Evolutionary conservation across 2,329 filamentous ascomycete genomes (phyloP), one percentile per base, ranked within the genome.

Genomic region (Penicillium sp.): DNA sequence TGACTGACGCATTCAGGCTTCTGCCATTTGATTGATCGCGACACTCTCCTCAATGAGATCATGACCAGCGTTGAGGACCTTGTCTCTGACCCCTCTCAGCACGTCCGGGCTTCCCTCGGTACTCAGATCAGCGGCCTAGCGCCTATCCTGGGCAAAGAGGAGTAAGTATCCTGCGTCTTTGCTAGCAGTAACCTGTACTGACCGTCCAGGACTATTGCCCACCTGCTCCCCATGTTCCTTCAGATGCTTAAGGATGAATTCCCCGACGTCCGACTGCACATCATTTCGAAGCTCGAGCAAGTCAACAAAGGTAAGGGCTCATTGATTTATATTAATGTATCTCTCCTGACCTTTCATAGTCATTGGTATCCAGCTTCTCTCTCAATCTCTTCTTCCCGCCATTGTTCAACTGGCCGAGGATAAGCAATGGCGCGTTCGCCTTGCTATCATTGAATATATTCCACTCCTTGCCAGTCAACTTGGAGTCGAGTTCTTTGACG

Each of bases 191-290:
- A 48, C 53, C 51, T 61, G 59, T 68, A 46, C 61, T 61, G 37
- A 57, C 65, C 57, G 53, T 36, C 44, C 63, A 94, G 90, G 76
- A 99, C 94, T 30, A 97, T 96, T 64, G 88, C 94, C 66, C 94
- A 99, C 73, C 86, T 99, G 42, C 84, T 99, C 42, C 94, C 94
- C 51, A 99, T 99, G 93, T 97, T 99, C 77, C 83, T 99, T 51
- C 90, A 96, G 75, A 99, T 99, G 94, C 87, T 99, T 68, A 99
- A 97, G 83, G 94, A 99, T 69, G 94, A 99, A 72, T 97, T 97
- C 75, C 94, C 94, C 22, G 94, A 99, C 73, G 94, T 99, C 49
- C 89, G 94, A 60, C 86, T 99, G 57, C 96, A 99, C 78, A 99
- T 99, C 74, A 99, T 99, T 70, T 97, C 94, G n/a, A 99, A 99